Percentiles rank a stretch among this genome's conserved stretches.
These are phyloP conservation scores for Triglochin maritima DNA, from an alignment of 106 monocot genomes.

Conservation along the genomic window DNA sequence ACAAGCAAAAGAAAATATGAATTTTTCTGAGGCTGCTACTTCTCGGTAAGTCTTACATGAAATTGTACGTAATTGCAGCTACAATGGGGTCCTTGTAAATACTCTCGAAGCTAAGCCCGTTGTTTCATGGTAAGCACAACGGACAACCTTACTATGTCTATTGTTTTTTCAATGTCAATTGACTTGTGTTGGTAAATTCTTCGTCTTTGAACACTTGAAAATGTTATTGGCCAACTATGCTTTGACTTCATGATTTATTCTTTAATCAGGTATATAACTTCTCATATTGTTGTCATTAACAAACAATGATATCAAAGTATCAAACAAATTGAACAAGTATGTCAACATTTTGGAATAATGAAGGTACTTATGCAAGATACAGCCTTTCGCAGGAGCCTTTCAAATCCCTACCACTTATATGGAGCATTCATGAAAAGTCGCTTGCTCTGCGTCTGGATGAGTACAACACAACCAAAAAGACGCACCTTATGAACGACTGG, in stretches of 20 bases:
- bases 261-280: too few relatives aligned
- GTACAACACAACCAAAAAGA: slow-evolving; percentile 43
- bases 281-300: too few relatives aligned
- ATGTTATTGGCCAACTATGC: too few relatives aligned
- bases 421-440: slow-evolving; percentile 61
- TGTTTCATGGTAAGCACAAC: slow-evolving; percentile 50
- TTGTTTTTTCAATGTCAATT: slow-evolving; percentile 2
- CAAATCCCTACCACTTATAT: slow-evolving; percentile 85
- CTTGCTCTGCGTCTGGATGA: slow-evolving; percentile 51
- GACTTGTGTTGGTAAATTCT: too few relatives aligned
- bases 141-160: not conserved
- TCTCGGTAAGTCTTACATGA: too few relatives aligned
- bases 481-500: slow-evolving; percentile 62
- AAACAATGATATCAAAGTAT: too few relatives aligned
- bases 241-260: too few relatives aligned
- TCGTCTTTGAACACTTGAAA: too few relatives aligned
- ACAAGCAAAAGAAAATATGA: not conserved
- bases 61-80: slow-evolving; percentile 51
- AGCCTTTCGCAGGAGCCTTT: slow-evolving; percentile 98
- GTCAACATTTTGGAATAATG: too few relatives aligned
- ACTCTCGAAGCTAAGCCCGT: slow-evolving; percentile 54
- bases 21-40: not conserved
- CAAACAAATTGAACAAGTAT: too few relatives aligned
- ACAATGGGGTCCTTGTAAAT: slow-evolving; percentile 65
- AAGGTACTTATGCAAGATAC: slow-evolving; percentile 29